Evolutionary conservation across 1,284 basidiomycete genomes (phyloP), one percentile per base, ranked within the genome.

Genomic region (Pascua guehoae): DNA sequence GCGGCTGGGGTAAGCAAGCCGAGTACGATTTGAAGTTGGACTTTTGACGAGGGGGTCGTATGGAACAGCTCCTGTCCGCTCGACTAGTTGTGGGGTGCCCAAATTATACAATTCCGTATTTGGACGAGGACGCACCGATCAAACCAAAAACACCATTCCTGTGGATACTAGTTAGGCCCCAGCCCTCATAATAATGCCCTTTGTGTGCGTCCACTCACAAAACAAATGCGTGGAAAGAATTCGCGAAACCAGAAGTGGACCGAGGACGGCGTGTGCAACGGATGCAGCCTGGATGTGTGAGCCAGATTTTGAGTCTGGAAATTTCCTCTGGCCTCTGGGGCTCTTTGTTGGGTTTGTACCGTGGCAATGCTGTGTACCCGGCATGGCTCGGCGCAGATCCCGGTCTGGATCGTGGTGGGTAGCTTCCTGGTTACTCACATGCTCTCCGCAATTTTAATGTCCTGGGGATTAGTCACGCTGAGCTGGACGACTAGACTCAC

Each of bases 81-180:
- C 24, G 24, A 32, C n/a, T 32, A 32, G 24, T 32, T 32, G 24
- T 32, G 24, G 24, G 24, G 24, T 32, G 24, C 24, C 7, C 24
- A 7, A 32, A 32, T 32, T 32, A 32, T 32, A 32, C 4, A 32
- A 32, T 3, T 32, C 11, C 24, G 40, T 24, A 24, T 24, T 5
- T 9, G 12, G 11, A 14, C 8, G 7, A 7, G 42, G n/a, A 53
- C 48, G 11, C 43, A 63, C 62, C 62, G 55, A 41, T 63, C 62
- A 24, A 56, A 61, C 62, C 62, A 63, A 46, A 61, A 61, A 37
- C 62, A 61, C 56, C 58, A 63, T 41, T 63, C 62, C 62, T 63
- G 58, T 17, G 4, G 40, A 24, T 8, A 24, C 15, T 11, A 12
- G 4, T 3, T 10, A 12, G 24, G 2, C 5, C 8, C n/a, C 1